Evolutionary conservation across 352 stramenopile genomes (phyloP).

Genomic region (Phytopythium aichiense): DNA sequence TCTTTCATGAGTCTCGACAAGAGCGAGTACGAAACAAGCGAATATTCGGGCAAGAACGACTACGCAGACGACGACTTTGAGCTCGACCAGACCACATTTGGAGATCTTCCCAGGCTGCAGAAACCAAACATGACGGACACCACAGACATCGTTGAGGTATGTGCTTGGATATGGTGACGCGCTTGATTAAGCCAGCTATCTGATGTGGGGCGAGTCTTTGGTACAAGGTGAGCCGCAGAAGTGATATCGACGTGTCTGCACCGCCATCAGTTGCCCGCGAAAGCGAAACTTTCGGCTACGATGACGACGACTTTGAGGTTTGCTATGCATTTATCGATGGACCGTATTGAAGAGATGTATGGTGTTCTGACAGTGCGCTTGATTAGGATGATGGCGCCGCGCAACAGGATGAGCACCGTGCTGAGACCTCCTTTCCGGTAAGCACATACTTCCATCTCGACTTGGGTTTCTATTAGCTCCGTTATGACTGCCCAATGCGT

Average conservation of each 20-base stretch:
- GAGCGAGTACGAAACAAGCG: constrained; percentile 18
- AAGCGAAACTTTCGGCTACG: constrained; percentile 58
- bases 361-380: neutral
- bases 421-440: neutral
- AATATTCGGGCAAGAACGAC: constrained; percentile 25
- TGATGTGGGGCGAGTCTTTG: too few species aligned
- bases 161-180: neutral
- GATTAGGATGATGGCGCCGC: neutral
- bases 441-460: neutral
- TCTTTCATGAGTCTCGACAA: constrained; percentile 9
- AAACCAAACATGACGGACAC: neutral
- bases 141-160: neutral
- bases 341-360: neutral
- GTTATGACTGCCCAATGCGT: neutral
- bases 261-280: neutral
- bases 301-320: constrained; percentile 75
- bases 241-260: neutral
- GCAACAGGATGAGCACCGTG: neutral
- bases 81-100: constrained; percentile 45
- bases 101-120: constrained; percentile 1
- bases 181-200: neutral
- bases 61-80: constrained; percentile 67
- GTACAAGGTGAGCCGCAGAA: neutral
- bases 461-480: neutral
- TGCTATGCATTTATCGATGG: neutral